phyloP scores from a whole-genome alignment of 768 basidiomycete genomes.

The Macrolepiota albuminosa region DNA sequence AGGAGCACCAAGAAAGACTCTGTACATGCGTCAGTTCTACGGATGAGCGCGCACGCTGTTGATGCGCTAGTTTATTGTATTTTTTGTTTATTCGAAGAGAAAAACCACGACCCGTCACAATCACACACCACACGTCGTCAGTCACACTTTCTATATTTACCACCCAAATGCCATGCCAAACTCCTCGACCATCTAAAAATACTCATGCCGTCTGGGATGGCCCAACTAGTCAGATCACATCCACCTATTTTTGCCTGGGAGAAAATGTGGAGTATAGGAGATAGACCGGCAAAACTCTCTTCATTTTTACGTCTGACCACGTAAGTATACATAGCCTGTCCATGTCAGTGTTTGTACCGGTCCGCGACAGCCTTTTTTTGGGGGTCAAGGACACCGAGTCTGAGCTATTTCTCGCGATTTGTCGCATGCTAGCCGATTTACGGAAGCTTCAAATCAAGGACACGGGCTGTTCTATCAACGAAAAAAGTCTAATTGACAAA shows the following conservation, averaged over 20 bases:
- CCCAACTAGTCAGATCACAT: not conserved
- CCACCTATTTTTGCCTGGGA: not conserved
- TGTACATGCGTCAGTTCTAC: slow-evolving; percentile 27
- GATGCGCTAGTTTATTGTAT: not conserved
- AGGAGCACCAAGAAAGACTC: slow-evolving; percentile 53
- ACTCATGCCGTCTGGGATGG: not conserved
- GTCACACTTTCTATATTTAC: not conserved
- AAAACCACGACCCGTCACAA: not conserved
- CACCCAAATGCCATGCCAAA: too few relatives aligned
- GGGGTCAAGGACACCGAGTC: too few relatives aligned
- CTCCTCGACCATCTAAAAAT: not conserved
- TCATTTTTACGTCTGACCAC: too few relatives aligned
- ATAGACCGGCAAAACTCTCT: not conserved
- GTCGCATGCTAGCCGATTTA: not conserved
- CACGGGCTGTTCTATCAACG: not conserved
- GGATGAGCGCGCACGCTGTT: not conserved
- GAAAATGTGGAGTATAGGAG: not conserved
- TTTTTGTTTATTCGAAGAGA: too few relatives aligned
- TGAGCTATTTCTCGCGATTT: too few relatives aligned
- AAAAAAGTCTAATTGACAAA: not conserved
- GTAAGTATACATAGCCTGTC: too few relatives aligned
- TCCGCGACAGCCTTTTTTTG: too few relatives aligned
- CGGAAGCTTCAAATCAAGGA: not conserved
- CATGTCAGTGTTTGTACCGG: too few relatives aligned
- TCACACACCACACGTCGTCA: not conserved